Evolutionary conservation across 306 rosid genomes (phyloP).

Genomic region (Cercis canadensis): DNA sequence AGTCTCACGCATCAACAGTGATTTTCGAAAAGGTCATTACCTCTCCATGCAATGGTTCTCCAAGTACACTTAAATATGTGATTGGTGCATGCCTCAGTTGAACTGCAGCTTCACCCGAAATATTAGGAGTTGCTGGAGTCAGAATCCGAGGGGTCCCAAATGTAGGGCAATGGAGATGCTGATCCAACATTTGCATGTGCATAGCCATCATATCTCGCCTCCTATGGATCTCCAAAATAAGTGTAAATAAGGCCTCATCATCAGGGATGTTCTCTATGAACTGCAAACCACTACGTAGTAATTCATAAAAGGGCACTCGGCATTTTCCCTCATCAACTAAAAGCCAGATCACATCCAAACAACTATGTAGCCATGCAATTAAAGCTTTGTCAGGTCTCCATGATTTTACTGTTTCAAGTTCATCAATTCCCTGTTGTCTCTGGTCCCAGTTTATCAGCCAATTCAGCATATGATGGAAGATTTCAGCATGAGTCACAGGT

Average conservation of each 20-base stretch:
- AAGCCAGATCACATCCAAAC: slow-evolving; percentile 98
- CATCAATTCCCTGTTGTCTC: slow-evolving; percentile 75
- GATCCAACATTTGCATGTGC: slow-evolving; percentile 99
- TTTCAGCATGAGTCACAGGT: slow-evolving; percentile 82
- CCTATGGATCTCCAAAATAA: slow-evolving; percentile 93
- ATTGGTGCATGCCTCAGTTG: slow-evolving; percentile 86
- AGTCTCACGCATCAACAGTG: slow-evolving; percentile 27
- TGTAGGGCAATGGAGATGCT: slow-evolving; percentile 97
- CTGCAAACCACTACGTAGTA: slow-evolving; percentile 90
- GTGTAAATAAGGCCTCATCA: slow-evolving; percentile 91
- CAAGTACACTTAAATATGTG: slow-evolving; percentile 94
- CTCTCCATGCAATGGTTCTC: slow-evolving; percentile 99
- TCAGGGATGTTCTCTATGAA: slow-evolving; percentile 93
- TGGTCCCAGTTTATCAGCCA: slow-evolving; percentile 99
- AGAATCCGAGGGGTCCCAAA: slow-evolving; percentile 89
- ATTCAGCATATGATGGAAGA: slow-evolving; percentile 85
- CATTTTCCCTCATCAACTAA: slow-evolving; percentile 92
- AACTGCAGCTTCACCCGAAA: slow-evolving; percentile 65
- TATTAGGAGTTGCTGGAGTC: slow-evolving; percentile 65
- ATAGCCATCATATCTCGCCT: slow-evolving; percentile 99
- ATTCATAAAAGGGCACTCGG: slow-evolving; percentile 94
- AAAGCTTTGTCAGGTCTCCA: slow-evolving; percentile 88
- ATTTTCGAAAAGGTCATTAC: slow-evolving; percentile 55
- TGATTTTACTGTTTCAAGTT: slow-evolving; percentile 59
- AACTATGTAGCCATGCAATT: slow-evolving; percentile 94